These are phyloP conservation scores for Fusarium bactridioides DNA, from an alignment of 2,329 filamentous ascomycete species.

Conservation along the genomic window DNA sequence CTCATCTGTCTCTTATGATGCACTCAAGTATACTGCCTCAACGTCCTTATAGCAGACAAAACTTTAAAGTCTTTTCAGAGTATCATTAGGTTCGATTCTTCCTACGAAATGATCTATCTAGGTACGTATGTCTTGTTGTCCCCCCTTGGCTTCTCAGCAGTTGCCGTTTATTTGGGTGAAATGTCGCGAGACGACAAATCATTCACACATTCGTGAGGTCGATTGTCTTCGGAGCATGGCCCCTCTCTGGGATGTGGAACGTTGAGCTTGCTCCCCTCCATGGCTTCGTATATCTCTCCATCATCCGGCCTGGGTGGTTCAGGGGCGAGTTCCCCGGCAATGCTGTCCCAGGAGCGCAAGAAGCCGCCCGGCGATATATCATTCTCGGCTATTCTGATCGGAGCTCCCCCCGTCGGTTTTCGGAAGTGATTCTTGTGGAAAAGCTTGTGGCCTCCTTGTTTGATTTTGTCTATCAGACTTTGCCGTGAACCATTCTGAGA, in stretches of 20 bases:
- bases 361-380: neutral
- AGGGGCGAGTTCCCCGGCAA: conserved; percentile 23
- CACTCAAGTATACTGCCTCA: neutral
- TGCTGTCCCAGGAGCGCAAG: conserved; percentile 33
- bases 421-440: conserved; percentile 36
- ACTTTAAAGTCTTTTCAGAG: neutral
- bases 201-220: conserved; percentile 44
- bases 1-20: neutral
- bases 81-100: neutral
- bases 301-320: conserved; percentile 28
- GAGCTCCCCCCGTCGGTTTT: conserved; percentile 16
- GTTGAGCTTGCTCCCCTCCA: conserved; percentile 32
- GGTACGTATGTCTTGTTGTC: neutral
- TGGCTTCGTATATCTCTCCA: conserved; percentile 37
- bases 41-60: neutral
- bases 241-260: conserved; percentile 11
- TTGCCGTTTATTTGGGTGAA: conserved; percentile 7
- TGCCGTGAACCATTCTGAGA: conserved; percentile 29
- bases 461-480: conserved; percentile 42
- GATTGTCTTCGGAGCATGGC: conserved; percentile 46
- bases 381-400: neutral
- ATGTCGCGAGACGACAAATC: conserved; percentile 25
- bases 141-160: neutral
- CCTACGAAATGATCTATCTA: neutral
- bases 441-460: conserved; percentile 38